Evolutionary conservation across 495 filamentous ascomycete genomes (phyloP), one percentile per base, ranked within the genome.

Genomic region (Platismatia glauca): DNA sequence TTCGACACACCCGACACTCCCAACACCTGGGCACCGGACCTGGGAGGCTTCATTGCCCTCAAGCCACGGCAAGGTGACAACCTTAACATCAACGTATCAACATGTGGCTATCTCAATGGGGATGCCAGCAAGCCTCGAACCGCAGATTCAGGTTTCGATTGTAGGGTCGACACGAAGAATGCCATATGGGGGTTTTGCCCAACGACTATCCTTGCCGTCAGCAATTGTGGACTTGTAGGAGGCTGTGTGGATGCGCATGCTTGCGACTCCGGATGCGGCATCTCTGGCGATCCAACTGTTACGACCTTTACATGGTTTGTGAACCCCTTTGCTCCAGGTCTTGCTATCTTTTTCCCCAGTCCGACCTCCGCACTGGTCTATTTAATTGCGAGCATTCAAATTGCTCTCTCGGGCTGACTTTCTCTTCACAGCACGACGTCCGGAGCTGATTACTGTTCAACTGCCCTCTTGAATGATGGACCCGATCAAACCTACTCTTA

Each of bases 401-500:
- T 20, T 8, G 18, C 6, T 20, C 18, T n/a, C 18, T 15, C 8
- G 3, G 8, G 38, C 39, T 44, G 27, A 59, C 35, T 22, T 20
- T 44, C 11, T 15, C 34, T 50, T 37, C 27, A 33, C 15, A 61
- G 59, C 48, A 61, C 43, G 18, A 27, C 4, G 8, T 35, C 46
- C 5, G 59, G 33, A 20, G n/a, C 29, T 35, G 63, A 48, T 52
- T 65, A 35, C 15, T 65, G 63, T 41, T 55, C 63, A 16, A 63
- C 63, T 35, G 63, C 63, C 9, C 48, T 62, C 34, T 57, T 65
- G 24, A 62, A 39, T 33, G 60, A 41, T 24, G 63, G 63, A 29
- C 63, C 63, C 31, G 59, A 63, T 57, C 63, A 65, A 38, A 65
- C 63, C 27, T 65, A 65, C 27, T 22, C 59, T 27, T 65, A 65